A percentile compares a stretch with the other conserved stretches of the same genome.
Evolutionary conservation across 768 basidiomycete species (phyloP).

Genomic region (Saitozyma sp.): DNA sequence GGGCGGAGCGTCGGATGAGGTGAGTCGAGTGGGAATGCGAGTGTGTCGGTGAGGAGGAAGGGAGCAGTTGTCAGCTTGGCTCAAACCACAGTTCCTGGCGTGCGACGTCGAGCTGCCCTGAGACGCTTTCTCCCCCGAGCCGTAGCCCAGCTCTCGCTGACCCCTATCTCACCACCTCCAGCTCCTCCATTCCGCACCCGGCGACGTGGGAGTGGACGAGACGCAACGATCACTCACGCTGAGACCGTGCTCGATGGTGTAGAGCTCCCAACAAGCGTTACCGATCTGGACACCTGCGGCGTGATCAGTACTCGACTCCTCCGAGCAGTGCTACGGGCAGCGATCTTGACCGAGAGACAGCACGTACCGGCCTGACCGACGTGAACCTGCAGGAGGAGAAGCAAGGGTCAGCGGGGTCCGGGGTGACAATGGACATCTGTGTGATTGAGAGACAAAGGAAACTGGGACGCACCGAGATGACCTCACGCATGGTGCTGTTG

Average conservation of each 20-base stretch:
- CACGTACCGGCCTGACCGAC: constrained; percentile 80
- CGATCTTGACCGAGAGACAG: constrained; percentile 3
- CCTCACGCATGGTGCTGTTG: constrained; percentile 57
- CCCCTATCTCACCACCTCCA: too few relatives aligned
- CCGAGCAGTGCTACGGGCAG: background rate
- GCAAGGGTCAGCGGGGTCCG: constrained; percentile 4
- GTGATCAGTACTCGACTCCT: background rate
- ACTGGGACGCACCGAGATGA: constrained; percentile 72
- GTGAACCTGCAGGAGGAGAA: constrained; percentile 57
- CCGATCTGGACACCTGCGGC: constrained; percentile 59
- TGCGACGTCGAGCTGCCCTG: background rate
- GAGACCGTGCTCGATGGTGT: constrained; percentile 97
- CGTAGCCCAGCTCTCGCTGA: too few relatives aligned
- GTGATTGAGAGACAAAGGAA: background rate
- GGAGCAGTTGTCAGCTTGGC: too few relatives aligned
- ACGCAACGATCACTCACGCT: constrained; percentile 64
- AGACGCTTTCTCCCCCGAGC: too few relatives aligned
- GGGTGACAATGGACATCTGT: background rate
- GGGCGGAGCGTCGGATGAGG: background rate
- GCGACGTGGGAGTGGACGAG: too few relatives aligned
- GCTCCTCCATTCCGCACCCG: too few relatives aligned
- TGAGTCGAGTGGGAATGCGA: background rate
- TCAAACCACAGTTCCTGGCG: too few relatives aligned
- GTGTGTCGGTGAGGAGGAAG: too few relatives aligned
- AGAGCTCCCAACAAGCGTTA: constrained; percentile 99